Conservation (phyloP, 805 yeast species). For the Candida bentonensis region DNA sequence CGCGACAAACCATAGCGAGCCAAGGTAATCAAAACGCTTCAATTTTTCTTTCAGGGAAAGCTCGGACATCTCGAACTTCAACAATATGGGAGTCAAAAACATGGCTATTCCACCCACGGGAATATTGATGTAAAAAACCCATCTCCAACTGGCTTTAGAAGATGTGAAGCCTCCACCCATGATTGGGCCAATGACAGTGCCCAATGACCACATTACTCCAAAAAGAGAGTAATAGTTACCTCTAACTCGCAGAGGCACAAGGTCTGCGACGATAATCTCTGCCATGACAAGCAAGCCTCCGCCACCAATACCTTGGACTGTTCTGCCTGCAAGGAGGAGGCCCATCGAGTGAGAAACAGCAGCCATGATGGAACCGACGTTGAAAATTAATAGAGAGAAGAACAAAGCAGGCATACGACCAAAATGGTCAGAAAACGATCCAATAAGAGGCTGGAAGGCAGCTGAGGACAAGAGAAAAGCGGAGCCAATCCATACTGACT, state of each 20-base stretch:
- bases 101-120: slow-evolving; percentile 26
- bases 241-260: slow-evolving; percentile 26
- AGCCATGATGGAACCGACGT: slow-evolving; percentile 43
- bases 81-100: slow-evolving; percentile 13
- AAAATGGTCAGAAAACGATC: slow-evolving; percentile 8
- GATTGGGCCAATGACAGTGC: slow-evolving; percentile 34
- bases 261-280: slow-evolving; percentile 41
- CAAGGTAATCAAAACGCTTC: slow-evolving; percentile 37
- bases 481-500: slow-evolving; percentile 11
- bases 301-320: slow-evolving; percentile 53
- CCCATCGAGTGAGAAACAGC: slow-evolving; percentile 40
- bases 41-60: slow-evolving; percentile 27
- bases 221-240: slow-evolving; percentile 14
- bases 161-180: slow-evolving; percentile 47
- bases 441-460: slow-evolving; percentile 6
- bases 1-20: slow-evolving; percentile 34
- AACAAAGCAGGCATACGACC: slow-evolving; percentile 33
- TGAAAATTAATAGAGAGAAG: slow-evolving; percentile 36
- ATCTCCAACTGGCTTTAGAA: slow-evolving; percentile 34
- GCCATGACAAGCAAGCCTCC: slow-evolving; percentile 47
- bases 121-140: slow-evolving; percentile 35
- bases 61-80: slow-evolving; percentile 27
- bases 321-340: slow-evolving; percentile 53
- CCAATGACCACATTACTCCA: slow-evolving; percentile 15
- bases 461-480: slow-evolving; percentile 11